phyloP scores from a whole-genome alignment of 2,329 filamentous ascomycete genomes.

The Nemania bipapillata region DNA sequence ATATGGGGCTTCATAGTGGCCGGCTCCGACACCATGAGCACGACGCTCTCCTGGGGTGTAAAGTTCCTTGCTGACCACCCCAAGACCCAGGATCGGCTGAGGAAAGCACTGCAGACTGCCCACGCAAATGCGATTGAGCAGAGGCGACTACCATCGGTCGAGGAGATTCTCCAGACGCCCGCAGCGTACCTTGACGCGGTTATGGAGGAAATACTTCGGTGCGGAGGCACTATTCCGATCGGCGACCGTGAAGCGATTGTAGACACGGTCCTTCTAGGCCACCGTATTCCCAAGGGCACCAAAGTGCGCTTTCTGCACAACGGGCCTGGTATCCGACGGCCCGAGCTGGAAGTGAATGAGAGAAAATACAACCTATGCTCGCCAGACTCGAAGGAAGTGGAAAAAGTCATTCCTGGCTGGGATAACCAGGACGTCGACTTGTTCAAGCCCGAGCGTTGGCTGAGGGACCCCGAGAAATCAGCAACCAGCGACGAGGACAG shows the following conservation, averaged over 20 bases:
- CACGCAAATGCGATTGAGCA: not conserved
- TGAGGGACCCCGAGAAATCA: conserved; percentile 6
- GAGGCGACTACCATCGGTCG: conserved; percentile 3
- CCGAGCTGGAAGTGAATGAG: conserved; percentile 28
- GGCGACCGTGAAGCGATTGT: conserved; percentile 19
- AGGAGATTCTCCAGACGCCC: conserved; percentile 8
- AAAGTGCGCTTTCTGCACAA: conserved; percentile 26
- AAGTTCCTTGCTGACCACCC: conserved; percentile 13
- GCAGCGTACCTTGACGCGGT: conserved; percentile 36
- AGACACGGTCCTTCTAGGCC: conserved; percentile 36
- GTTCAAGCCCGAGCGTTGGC: conserved; percentile 43
- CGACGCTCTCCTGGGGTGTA: conserved; percentile 22
- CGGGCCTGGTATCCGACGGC: conserved; percentile 35
- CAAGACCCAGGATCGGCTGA: conserved; percentile 1
- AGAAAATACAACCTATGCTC: conserved; percentile 13
- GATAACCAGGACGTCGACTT: conserved; percentile 27
- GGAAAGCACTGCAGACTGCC: not conserved
- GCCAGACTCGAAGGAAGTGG: not conserved
- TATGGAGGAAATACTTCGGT: conserved; percentile 36
- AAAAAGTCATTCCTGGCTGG: conserved; percentile 9
- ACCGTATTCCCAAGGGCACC: conserved; percentile 40
- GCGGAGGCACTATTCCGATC: conserved; percentile 4
- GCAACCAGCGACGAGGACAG: not conserved
- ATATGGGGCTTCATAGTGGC: conserved; percentile 31
- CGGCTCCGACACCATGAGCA: conserved; percentile 27